Evolutionary conservation across 2,329 filamentous ascomycete genomes (phyloP), one percentile per base, ranked within the genome.

Genomic region (Phaeosphaeria sp.): DNA sequence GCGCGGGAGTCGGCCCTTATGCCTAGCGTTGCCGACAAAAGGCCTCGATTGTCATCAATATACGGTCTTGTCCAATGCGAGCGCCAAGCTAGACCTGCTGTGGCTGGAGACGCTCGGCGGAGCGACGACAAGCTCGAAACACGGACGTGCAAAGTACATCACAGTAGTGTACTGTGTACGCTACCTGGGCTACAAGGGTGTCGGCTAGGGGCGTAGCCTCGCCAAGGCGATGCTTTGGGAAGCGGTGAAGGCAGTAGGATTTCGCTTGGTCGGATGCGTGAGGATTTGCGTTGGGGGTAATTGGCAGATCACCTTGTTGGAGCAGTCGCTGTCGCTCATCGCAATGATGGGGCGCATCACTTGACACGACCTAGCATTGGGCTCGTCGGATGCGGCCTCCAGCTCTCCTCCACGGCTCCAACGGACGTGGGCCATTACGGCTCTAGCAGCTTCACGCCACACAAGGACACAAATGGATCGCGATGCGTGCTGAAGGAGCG

Each of bases 1-100:
- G 63, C 53, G 65, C 67, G 65, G 67, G 59, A 62, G 50, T 27
- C 67, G 67, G 67, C 56, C 56, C 56, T 57, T 60, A 55, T 41
- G 53, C 47, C 59, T 68, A 70, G 67, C 59, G 67, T 48, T 56
- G 56, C 64, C 62, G 64, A 64, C 51, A 50, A 59, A 55, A 50
- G 58, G 59, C 49, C 47, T 60, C 13, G 54, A 27, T 62, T 54
- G 58, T 57, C 44, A 49, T 52, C 64, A 56, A 55, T 54, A 52
- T 54, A 39, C 60, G 57, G 59, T 58, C 58, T 59, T 50, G 59
- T 60, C 64, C 66, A 68, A 63, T 65, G 52, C 61, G 54, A 50
- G 46, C 62, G 67, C 67, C 64, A 68, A 70, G 66, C 43, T 17
- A 27, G 41, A 22, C 25, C 18, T 17, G 15, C 18, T 49, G 55